A percentile compares a stretch with the other conserved stretches of the same genome.
Evolutionary conservation across 352 stramenopile species (phyloP).

Genomic region (Pythium rhizo-oryzae): DNA sequence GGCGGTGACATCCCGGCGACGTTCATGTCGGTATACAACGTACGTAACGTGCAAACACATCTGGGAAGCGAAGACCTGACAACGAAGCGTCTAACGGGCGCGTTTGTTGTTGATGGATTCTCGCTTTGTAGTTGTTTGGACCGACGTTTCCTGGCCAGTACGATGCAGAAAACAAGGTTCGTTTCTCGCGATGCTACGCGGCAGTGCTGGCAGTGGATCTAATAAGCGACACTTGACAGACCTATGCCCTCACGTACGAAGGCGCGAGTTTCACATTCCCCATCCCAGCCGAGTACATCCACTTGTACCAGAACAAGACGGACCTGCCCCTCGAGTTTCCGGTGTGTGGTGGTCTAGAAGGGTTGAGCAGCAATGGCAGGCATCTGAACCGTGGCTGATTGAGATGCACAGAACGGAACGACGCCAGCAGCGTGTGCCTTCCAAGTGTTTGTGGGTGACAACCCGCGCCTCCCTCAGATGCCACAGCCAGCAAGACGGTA

Average conservation of each 20-base stretch:
- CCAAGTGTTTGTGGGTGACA: constrained; percentile 63
- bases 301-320: constrained; percentile 77
- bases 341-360: constrained; percentile 30
- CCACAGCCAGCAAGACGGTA: constrained; percentile 59
- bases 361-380: not conserved
- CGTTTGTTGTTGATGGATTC: not conserved
- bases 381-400: not conserved
- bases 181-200: not conserved
- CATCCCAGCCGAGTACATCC: constrained; percentile 69
- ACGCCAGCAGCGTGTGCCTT: constrained; percentile 74
- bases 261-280: constrained; percentile 76
- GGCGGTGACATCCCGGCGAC: constrained; percentile 74
- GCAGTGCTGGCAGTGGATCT: not conserved
- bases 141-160: constrained; percentile 84
- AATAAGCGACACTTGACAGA: constrained; percentile 36
- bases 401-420: constrained; percentile 56
- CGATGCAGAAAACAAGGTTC: constrained; percentile 61
- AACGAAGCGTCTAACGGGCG: not conserved
- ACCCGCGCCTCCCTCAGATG: constrained; percentile 41
- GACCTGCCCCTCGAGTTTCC: constrained; percentile 84
- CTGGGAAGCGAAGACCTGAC: not conserved
- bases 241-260: constrained; percentile 75
- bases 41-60: constrained; percentile 26
- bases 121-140: constrained; percentile 62
- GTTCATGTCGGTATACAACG: constrained; percentile 90